Conservation (phyloP, 2,329 filamentous ascomycete genomes). For the Podosphaera fusca region DNA sequence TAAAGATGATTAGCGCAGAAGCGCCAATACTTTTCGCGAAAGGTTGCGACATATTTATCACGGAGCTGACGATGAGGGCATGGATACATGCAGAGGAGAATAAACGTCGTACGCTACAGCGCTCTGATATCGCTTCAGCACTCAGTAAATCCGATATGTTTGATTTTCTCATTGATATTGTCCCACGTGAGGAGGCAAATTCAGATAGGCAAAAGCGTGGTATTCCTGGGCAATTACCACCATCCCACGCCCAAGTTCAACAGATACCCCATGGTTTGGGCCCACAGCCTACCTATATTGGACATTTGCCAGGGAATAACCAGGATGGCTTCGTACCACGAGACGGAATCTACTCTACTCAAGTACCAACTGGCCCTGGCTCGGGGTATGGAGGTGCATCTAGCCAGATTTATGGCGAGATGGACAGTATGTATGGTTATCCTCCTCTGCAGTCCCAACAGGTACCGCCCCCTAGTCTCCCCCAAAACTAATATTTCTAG, state of each 20-base stretch:
- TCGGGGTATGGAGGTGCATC: constrained; percentile 59
- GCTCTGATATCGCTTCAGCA: constrained; percentile 88
- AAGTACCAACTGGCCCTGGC: constrained; percentile 33
- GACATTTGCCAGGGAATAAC: constrained; percentile 38
- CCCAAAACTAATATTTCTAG: not conserved
- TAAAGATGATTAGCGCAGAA: constrained; percentile 99
- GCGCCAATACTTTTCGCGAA: constrained; percentile 96
- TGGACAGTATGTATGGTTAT: constrained; percentile 73
- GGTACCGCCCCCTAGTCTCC: constrained; percentile 25
- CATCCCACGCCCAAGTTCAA: constrained; percentile 23
- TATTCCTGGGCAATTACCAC: constrained; percentile 20
- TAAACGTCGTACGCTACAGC: constrained; percentile 82
- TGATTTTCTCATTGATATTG: constrained; percentile 97
- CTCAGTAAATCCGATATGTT: constrained; percentile 98
- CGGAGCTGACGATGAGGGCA: constrained; percentile 92
- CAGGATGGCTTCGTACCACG: constrained; percentile 57
- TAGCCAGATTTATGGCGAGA: constrained; percentile 58
- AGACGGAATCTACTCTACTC: constrained; percentile 58
- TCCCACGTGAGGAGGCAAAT: constrained; percentile 80
- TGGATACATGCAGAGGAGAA: constrained; percentile 99
- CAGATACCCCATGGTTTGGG: constrained; percentile 28
- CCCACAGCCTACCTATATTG: constrained; percentile 21
- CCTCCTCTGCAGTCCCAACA: constrained; percentile 61
- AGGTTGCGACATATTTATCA: constrained; percentile 97
- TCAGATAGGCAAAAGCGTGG: constrained; percentile 55